Conservation (phyloP, 192 early-diverging fungal genomes). For the Backusella westeae region DNA sequence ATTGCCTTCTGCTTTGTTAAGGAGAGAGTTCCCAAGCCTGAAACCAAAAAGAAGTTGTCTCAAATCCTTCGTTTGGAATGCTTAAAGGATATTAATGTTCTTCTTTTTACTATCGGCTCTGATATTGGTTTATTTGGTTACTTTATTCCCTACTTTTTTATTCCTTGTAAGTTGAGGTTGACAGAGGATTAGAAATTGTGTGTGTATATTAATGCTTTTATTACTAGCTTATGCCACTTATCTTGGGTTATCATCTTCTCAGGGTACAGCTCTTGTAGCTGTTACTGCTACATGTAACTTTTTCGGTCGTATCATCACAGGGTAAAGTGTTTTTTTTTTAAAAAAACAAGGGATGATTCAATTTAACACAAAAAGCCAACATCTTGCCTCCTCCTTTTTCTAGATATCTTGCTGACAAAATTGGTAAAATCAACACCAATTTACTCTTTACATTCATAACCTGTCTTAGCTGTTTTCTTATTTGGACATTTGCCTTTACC, state of each 20-base stretch:
- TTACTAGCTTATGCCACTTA: constrained; percentile 17
- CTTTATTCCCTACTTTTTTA: constrained; percentile 31
- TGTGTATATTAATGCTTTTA: background rate
- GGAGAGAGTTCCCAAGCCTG: background rate
- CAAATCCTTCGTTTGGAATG: constrained; percentile 18
- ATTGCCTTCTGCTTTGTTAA: constrained; percentile 7
- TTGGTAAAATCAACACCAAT: constrained; percentile 33
- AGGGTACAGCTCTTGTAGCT: constrained; percentile 26
- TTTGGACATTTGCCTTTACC: constrained; percentile 36
- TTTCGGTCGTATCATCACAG: constrained; percentile 28
- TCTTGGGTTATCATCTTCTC: constrained; percentile 21
- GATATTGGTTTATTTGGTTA: constrained; percentile 21
- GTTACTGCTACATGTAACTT: constrained; percentile 21
- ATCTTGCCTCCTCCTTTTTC: background rate
- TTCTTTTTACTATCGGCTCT: constrained; percentile 22
- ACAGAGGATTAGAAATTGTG: background rate
- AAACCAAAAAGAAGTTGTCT: background rate
- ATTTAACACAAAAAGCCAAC: background rate
- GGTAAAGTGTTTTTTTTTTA: background rate
- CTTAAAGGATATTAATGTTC: constrained; percentile 17
- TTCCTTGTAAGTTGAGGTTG: constrained; percentile 13
- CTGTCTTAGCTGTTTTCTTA: constrained; percentile 19
- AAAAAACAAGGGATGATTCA: background rate
- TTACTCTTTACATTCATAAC: constrained; percentile 26
- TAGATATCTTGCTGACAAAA: constrained; percentile 22